phyloP scores from a whole-genome alignment of 805 yeast species.

The Saturnispora serradocipensis region DNA sequence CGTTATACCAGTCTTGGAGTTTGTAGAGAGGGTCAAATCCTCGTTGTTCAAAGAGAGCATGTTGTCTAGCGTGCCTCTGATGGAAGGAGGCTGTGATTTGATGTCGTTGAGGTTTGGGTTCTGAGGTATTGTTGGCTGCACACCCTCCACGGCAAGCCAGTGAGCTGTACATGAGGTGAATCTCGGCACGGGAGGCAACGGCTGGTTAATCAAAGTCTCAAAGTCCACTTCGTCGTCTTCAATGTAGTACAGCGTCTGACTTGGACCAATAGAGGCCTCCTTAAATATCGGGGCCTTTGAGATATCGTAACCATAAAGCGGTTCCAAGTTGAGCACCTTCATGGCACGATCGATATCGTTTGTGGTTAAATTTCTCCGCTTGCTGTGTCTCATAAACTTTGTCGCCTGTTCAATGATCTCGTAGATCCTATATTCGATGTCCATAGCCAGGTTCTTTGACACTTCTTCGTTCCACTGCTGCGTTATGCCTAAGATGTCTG shows the following conservation, averaged over 20 bases:
- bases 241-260: conserved; percentile 85
- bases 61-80: conserved; percentile 75
- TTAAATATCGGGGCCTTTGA: conserved; percentile 65
- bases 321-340: conserved; percentile 83
- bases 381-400: conserved; percentile 91
- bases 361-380: conserved; percentile 71
- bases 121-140: conserved; percentile 95
- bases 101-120: conserved; percentile 83
- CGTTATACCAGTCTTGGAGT: conserved; percentile 23
- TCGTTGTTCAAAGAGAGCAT: conserved; percentile 45
- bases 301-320: conserved; percentile 79
- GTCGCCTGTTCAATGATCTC: conserved; percentile 93
- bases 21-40: conserved; percentile 25
- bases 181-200: conserved; percentile 91
- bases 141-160: conserved; percentile 98
- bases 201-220: conserved; percentile 86
- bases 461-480: conserved; percentile 76
- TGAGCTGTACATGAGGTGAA: conserved; percentile 88
- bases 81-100: conserved; percentile 62
- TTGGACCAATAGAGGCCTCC: conserved; percentile 84
- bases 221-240: conserved; percentile 91
- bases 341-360: conserved; percentile 76
- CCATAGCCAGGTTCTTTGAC: conserved; percentile 94
- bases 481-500: conserved; percentile 75
- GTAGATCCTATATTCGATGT: conserved; percentile 94